Conservation (phyloP, 768 basidiomycete species). For the Tulasnella sp. region DNA sequence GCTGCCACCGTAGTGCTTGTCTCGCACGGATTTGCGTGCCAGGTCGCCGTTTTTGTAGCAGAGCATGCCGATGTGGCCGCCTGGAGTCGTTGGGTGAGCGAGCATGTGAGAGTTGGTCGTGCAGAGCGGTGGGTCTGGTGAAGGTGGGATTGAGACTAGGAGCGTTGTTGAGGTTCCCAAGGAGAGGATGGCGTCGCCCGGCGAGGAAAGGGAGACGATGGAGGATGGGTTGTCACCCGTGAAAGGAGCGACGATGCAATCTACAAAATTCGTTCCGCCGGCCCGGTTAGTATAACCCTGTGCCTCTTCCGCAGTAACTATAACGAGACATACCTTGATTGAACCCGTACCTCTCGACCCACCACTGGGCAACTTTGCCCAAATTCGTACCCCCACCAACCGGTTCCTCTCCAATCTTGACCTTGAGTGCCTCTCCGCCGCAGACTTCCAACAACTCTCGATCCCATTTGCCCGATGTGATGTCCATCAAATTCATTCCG, state of each 20-base stretch:
- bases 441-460: slow-evolving; percentile 55
- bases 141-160: slow-evolving; percentile 62
- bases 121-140: slow-evolving; percentile 55
- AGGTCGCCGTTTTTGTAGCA: slow-evolving; percentile 88
- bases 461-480: slow-evolving; percentile 67
- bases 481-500: slow-evolving; percentile 84
- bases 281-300: not conserved
- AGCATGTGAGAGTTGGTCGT: slow-evolving; percentile 70
- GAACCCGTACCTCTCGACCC: slow-evolving; percentile 70
- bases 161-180: slow-evolving; percentile 85
- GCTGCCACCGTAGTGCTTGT: slow-evolving; percentile 49
- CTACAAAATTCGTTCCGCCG: slow-evolving; percentile 31
- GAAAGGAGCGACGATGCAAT: slow-evolving; percentile 73
- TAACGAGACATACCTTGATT: slow-evolving; percentile 41
- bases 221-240: slow-evolving; percentile 89
- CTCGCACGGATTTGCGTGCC: slow-evolving; percentile 67
- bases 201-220: slow-evolving; percentile 61
- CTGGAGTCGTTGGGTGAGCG: slow-evolving; percentile 51
- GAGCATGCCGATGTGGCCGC: slow-evolving; percentile 78
- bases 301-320: not conserved
- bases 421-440: slow-evolving; percentile 56
- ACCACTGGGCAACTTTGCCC: slow-evolving; percentile 60
- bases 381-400: slow-evolving; percentile 61
- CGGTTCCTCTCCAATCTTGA: slow-evolving; percentile 69
- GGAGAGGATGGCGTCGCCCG: slow-evolving; percentile 77